Conservation (phyloP, 129 eudicot genomes). For the Scalesia atractyloides region DNA sequence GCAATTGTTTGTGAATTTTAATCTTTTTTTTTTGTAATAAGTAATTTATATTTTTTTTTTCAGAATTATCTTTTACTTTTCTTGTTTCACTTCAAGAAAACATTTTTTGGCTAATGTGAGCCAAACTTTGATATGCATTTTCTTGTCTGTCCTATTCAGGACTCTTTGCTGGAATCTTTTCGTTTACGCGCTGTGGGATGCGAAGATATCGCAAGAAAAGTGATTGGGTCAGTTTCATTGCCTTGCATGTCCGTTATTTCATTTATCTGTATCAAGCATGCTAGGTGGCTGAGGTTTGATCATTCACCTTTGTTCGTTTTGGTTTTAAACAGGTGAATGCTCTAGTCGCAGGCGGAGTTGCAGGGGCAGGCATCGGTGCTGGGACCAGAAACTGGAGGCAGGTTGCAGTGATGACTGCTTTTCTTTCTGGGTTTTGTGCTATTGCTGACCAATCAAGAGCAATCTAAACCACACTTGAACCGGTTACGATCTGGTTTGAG, state of each 20-base stretch:
- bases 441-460: constrained; percentile 57
- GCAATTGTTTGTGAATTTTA: background rate
- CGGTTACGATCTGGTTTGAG: background rate
- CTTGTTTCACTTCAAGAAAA: background rate
- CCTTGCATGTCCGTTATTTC: too few relatives aligned
- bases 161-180: constrained; percentile 77
- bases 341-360: constrained; percentile 75
- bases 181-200: constrained; percentile 67
- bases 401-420: constrained; percentile 66
- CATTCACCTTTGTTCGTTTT: background rate
- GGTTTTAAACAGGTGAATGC: constrained; percentile 61
- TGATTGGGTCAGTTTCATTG: constrained; percentile 69
- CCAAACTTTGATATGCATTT: background rate
- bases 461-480: constrained; percentile 24
- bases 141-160: constrained; percentile 36
- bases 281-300: background rate
- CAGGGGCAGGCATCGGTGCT: constrained; percentile 78
- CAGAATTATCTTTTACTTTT: background rate
- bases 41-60: background rate
- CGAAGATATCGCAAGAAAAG: constrained; percentile 65
- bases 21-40: background rate
- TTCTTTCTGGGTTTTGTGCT: constrained; percentile 56
- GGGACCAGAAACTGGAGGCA: constrained; percentile 82
- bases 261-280: too few relatives aligned
- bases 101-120: background rate